phyloP scores from a whole-genome alignment of 768 basidiomycete genomes.

The Auricularia sp. region DNA sequence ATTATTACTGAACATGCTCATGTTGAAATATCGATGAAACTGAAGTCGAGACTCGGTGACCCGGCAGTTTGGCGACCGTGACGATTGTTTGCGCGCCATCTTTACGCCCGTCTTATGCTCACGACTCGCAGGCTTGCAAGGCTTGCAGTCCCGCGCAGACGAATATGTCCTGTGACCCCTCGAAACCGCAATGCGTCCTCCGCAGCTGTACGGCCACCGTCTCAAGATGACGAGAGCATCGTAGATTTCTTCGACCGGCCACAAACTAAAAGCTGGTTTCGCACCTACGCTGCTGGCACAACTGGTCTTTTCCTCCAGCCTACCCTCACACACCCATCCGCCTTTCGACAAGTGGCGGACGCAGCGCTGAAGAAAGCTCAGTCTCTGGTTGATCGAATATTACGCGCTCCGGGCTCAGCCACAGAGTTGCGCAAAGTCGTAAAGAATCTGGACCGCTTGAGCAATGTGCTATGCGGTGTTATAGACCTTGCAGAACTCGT shows the following conservation, averaged over 20 bases:
- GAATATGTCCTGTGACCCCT: no score
- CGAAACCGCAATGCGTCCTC: no score
- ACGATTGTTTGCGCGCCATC: no score
- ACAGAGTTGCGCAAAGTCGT: slow-evolving; percentile 76
- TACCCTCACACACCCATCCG: slow-evolving; percentile 54
- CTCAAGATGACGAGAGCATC: slow-evolving; percentile 55
- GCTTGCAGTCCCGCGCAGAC: no score
- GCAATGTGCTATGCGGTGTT: slow-evolving; percentile 90
- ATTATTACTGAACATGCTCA: background rate
- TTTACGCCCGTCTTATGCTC: no score
- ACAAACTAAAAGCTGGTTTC: slow-evolving; percentile 16
- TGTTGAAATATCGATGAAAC: no score
- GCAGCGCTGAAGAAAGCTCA: slow-evolving; percentile 74
- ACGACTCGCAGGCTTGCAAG: no score
- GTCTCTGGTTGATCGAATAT: slow-evolving; percentile 73
- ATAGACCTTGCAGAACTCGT: slow-evolving; percentile 94
- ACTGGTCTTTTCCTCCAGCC: slow-evolving; percentile 84
- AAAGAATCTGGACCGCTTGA: slow-evolving; percentile 92
- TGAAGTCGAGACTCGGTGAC: no score
- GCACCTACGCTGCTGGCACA: slow-evolving; percentile 33
- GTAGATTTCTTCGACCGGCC: slow-evolving; percentile 66
- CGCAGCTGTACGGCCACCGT: slow-evolving; percentile 35
- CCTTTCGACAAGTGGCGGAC: slow-evolving; percentile 62
- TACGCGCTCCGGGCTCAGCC: slow-evolving; percentile 59
- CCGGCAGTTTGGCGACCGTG: no score